Evolutionary conservation across 768 basidiomycete species (phyloP).

Genomic region (Podaxis sp.): DNA sequence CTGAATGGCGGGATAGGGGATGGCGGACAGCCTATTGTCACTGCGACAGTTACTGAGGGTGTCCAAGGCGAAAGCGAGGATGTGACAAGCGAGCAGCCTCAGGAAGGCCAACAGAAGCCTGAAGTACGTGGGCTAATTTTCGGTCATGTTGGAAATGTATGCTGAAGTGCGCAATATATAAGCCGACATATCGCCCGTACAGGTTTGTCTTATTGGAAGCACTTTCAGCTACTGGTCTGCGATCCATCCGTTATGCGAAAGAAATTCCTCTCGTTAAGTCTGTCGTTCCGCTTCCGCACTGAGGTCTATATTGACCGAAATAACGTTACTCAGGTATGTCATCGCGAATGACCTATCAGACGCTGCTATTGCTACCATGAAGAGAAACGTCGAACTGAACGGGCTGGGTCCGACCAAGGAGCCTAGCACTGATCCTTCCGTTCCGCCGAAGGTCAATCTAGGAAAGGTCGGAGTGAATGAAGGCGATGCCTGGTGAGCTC

Average conservation of each 20-base stretch:
- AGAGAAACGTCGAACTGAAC: slow-evolving; percentile 81
- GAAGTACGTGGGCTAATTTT: background rate
- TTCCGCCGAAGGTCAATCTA: slow-evolving; percentile 18
- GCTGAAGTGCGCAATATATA: background rate
- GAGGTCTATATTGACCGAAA: slow-evolving; percentile 11
- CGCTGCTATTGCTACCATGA: slow-evolving; percentile 83
- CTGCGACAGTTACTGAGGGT: background rate
- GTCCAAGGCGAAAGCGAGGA: background rate
- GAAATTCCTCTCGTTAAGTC: slow-evolving; percentile 92
- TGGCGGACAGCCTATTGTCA: background rate
- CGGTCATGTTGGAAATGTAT: background rate
- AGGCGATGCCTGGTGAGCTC: slow-evolving; percentile 87
- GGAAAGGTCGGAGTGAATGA: slow-evolving; percentile 80
- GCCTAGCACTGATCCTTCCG: slow-evolving; percentile 20
- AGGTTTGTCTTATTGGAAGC: slow-evolving; percentile 87
- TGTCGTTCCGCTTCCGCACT: slow-evolving; percentile 22
- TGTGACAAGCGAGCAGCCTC: background rate
- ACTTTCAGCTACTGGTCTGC: slow-evolving; percentile 91
- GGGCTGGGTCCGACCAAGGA: slow-evolving; percentile 48
- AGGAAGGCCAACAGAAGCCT: background rate
- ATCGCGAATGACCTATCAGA: slow-evolving; percentile 93
- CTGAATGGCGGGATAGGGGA: background rate
- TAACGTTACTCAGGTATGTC: slow-evolving; percentile 60
- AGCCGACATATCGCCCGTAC: slow-evolving; percentile 51
- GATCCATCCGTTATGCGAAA: slow-evolving; percentile 95